A percentile compares a stretch with the other conserved stretches of the same genome.
Evolutionary conservation across 23 red algal genomes (phyloP).

Genomic region (Gracilariopsis chorda): DNA sequence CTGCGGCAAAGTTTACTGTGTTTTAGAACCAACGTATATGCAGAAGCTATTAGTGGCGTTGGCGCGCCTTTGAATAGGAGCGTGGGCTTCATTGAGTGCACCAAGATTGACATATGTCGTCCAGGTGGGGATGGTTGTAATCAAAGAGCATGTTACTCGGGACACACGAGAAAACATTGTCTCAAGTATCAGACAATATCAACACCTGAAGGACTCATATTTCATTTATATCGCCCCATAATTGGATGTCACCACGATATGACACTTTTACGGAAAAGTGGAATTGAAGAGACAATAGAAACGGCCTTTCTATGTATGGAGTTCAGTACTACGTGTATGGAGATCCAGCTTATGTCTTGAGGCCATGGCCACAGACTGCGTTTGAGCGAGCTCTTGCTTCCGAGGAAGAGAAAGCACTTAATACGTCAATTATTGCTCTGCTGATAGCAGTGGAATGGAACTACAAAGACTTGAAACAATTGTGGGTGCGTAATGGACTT

Average conservation of each 20-base stretch:
- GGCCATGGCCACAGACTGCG: background rate
- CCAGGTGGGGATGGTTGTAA: background rate
- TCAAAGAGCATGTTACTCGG: background rate
- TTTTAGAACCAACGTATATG: no score
- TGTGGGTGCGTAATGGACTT: background rate
- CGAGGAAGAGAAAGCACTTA: background rate
- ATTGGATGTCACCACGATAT: conserved; percentile 22
- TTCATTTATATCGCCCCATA: background rate
- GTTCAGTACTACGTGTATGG: conserved; percentile 36
- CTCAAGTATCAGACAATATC: conserved; percentile 8
- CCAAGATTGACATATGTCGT: background rate
- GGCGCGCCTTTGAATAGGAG: background rate
- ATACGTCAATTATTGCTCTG: background rate
- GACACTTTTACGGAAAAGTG: background rate
- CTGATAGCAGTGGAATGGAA: conserved; percentile 1
- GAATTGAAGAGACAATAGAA: background rate
- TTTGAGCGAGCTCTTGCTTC: background rate
- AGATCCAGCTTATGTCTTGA: conserved; percentile 11
- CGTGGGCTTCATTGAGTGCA: conserved; percentile 24
- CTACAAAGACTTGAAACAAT: conserved; percentile 26
- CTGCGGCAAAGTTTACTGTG: no score
- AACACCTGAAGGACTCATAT: conserved; percentile 23
- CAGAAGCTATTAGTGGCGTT: no score
- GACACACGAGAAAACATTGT: background rate
- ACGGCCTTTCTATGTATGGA: background rate